Conservation (phyloP, 106 monocot genomes). For the Apostasia shenzhenica region DNA sequence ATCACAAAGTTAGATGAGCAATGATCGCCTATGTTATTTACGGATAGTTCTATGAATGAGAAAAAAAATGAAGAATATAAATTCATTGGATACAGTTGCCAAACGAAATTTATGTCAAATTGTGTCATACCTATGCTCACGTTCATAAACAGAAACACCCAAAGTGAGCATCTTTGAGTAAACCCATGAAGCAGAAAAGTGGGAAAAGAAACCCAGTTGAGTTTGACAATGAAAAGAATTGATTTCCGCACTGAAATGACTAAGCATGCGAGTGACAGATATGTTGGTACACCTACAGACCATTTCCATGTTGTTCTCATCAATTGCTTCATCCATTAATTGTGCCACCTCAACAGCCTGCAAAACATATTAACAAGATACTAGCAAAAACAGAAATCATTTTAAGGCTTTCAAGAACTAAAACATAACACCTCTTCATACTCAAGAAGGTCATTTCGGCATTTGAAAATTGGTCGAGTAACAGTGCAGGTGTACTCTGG, state of each 20-base stretch:
- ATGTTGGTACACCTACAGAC: constrained; percentile 61
- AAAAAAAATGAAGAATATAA: no score
- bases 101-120: no score
- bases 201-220: constrained; percentile 43
- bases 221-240: constrained; percentile 12
- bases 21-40: no score
- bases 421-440: constrained; percentile 79
- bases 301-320: constrained; percentile 49
- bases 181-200: constrained; percentile 80
- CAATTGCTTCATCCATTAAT: constrained; percentile 82
- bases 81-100: no score
- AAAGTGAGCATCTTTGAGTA: constrained; percentile 91
- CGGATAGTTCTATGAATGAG: no score
- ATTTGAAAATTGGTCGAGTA: constrained; percentile 50
- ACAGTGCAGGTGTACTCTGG: constrained; percentile 56
- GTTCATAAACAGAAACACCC: constrained; percentile 80
- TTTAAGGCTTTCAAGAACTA: neutral
- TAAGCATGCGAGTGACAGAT: constrained; percentile 26
- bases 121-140: constrained; percentile 46
- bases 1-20: no score
- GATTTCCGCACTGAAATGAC: constrained; percentile 10
- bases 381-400: neutral
- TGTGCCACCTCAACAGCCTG: constrained; percentile 94
- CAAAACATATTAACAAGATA: neutral
- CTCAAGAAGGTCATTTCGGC: constrained; percentile 50